Conservation (phyloP, 331 rosid species). For the Saraca asoca region DNA sequence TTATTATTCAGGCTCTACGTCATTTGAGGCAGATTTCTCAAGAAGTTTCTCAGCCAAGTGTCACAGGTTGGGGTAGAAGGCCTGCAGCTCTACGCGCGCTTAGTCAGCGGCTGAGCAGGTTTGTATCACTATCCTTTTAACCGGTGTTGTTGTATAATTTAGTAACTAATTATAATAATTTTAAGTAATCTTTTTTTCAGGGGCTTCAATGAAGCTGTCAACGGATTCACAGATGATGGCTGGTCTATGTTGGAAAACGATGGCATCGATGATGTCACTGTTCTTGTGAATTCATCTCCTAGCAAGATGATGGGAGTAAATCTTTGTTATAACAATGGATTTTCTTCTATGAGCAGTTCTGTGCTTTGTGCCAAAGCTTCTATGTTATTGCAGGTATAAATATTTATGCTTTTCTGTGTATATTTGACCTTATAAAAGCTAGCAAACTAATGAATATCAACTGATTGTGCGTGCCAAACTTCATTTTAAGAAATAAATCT, state of each 20-base stretch:
- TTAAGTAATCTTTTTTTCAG: constrained; percentile 41
- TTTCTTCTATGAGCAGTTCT: constrained; percentile 66
- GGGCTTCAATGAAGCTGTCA: constrained; percentile 97
- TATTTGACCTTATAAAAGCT: too few species aligned
- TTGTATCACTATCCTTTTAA: constrained; percentile 25
- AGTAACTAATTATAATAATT: neutral
- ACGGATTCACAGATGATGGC: constrained; percentile 90
- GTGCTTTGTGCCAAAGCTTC: constrained; percentile 97
- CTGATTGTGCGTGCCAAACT: too few species aligned
- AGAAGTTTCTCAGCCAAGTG: constrained; percentile 91
- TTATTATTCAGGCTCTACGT: constrained; percentile 73
- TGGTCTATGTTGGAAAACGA: constrained; percentile 96
- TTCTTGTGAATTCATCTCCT: constrained; percentile 88
- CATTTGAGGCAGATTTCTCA: constrained; percentile 94
- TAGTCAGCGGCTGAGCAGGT: constrained; percentile 93
- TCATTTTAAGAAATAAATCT: neutral
- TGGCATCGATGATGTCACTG: constrained; percentile 90
- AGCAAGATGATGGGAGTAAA: constrained; percentile 79
- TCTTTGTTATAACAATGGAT: constrained; percentile 69
- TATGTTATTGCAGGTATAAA: constrained; percentile 83
- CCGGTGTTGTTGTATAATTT: constrained; percentile 14
- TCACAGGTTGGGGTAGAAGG: constrained; percentile 90
- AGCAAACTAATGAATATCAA: too few species aligned
- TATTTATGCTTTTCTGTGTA: constrained; percentile 13
- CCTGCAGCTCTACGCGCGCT: constrained; percentile 91